A percentile compares a stretch with the other conserved stretches of the same genome.
Evolutionary conservation across 306 rosid genomes (phyloP).

Genomic region (Sophora flavescens): DNA sequence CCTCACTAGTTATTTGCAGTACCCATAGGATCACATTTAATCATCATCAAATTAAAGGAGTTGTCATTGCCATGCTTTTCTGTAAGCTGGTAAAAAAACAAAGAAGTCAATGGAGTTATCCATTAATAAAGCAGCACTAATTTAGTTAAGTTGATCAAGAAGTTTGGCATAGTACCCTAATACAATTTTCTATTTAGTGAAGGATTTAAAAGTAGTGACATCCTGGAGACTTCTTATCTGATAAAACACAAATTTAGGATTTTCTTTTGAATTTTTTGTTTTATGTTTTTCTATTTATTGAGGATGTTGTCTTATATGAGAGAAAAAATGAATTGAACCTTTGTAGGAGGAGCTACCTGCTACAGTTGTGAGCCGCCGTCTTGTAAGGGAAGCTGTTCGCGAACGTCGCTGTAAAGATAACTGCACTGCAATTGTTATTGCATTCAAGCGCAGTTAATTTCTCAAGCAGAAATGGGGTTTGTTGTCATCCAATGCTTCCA

Average conservation of each 20-base stretch:
- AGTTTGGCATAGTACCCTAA: too few relatives aligned
- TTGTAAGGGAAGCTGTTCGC: slow-evolving; percentile 82
- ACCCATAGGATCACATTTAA: too few relatives aligned
- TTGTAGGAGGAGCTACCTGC: slow-evolving; percentile 78
- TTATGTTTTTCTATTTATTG: background rate
- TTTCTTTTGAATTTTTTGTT: too few relatives aligned
- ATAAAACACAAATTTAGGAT: too few relatives aligned
- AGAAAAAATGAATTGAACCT: slow-evolving; percentile 29
- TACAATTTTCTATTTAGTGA: too few relatives aligned
- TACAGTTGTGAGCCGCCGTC: slow-evolving; percentile 70
- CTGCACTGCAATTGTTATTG: slow-evolving; percentile 80
- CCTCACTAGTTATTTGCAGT: too few relatives aligned
- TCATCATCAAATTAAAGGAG: too few relatives aligned
- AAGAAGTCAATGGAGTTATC: slow-evolving; percentile 9
- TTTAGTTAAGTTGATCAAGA: background rate
- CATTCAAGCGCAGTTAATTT: slow-evolving; percentile 60
- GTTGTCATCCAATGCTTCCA: background rate
- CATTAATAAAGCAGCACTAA: background rate
- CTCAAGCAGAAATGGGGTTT: too few relatives aligned
- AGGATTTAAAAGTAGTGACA: too few relatives aligned
- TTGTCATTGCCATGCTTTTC: background rate
- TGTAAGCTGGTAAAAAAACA: background rate
- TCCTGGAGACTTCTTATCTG: too few relatives aligned
- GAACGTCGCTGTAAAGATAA: slow-evolving; percentile 92
- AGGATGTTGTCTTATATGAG: slow-evolving; percentile 6